Percentiles rank a stretch among this genome's conserved stretches.
These are phyloP conservation scores for Gossypium davidsonii DNA, from an alignment of 441 rosid genomes.

Conservation along the genomic window DNA sequence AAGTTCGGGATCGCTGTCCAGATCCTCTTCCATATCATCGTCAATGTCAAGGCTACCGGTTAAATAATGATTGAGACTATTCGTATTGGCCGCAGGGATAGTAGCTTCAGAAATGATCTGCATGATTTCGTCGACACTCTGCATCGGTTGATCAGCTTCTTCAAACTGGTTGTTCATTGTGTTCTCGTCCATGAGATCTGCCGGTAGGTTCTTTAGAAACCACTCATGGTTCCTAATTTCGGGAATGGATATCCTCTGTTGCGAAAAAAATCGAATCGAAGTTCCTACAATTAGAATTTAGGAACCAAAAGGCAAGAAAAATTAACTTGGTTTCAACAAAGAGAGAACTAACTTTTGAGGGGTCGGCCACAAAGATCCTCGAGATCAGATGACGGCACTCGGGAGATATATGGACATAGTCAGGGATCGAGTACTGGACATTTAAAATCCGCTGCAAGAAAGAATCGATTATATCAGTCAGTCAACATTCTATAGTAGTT, in stretches of 20 bases:
- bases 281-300: not conserved
- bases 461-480: constrained; percentile 15
- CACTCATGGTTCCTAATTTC: constrained; percentile 77
- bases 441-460: constrained; percentile 74
- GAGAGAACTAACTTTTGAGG: constrained; percentile 51
- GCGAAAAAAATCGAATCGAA: constrained; percentile 12
- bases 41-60: constrained; percentile 75
- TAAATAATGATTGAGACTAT: constrained; percentile 57
- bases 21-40: constrained; percentile 87
- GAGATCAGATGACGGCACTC: constrained; percentile 89
- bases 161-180: constrained; percentile 48
- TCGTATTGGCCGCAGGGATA: constrained; percentile 69
- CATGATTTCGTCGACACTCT: constrained; percentile 86
- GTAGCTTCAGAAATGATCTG: constrained; percentile 92
- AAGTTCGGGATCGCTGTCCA: constrained; percentile 80
- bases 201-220: constrained; percentile 89
- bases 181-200: constrained; percentile 69
- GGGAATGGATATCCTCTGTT: constrained; percentile 82
- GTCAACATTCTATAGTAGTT: constrained; percentile 3
- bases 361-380: constrained; percentile 88
- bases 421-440: constrained; percentile 94
- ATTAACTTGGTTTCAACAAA: constrained; percentile 7
- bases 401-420: constrained; percentile 82
- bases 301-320: not conserved
- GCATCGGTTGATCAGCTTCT: constrained; percentile 83